These are phyloP conservation scores for Peronospora destructor DNA, from an alignment of 352 stramenopile genomes.

Conservation along the genomic window DNA sequence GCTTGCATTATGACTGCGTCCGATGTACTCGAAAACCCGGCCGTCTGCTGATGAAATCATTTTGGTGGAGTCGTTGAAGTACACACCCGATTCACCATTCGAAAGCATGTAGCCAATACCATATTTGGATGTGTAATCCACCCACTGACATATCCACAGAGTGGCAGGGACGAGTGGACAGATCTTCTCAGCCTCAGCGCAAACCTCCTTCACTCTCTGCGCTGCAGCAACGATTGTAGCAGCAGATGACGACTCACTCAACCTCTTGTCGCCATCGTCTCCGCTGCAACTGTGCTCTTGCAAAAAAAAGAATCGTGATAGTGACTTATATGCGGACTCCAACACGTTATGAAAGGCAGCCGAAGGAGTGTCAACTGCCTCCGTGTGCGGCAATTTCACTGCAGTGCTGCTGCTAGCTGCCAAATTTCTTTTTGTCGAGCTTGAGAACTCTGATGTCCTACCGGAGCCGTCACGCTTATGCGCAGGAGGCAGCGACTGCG, in stretches of 20 bases:
- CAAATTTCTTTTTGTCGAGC: slow-evolving; percentile 9
- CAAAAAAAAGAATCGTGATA: slow-evolving; percentile 62
- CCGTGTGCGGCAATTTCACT: slow-evolving; percentile 3
- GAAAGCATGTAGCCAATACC: slow-evolving; percentile 97
- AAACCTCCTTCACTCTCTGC: slow-evolving; percentile 59
- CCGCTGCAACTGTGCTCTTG: slow-evolving; percentile 37
- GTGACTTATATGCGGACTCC: slow-evolving; percentile 45
- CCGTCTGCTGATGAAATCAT: slow-evolving; percentile 88
- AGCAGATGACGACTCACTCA: slow-evolving; percentile 56
- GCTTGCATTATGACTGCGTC: slow-evolving; percentile 52
- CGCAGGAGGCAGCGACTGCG: slow-evolving; percentile 18
- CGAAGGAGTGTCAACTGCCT: slow-evolving; percentile 3
- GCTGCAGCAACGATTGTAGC: slow-evolving; percentile 51
- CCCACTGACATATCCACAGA: slow-evolving; percentile 94
- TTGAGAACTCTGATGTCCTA: slow-evolving; percentile 7
- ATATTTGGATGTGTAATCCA: slow-evolving; percentile 99
- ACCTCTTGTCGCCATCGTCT: slow-evolving; percentile 30
- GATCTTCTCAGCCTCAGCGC: slow-evolving; percentile 40
- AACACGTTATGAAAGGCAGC: slow-evolving; percentile 28
- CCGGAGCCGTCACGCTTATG: slow-evolving; percentile 15
- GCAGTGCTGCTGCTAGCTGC: slow-evolving; percentile 6
- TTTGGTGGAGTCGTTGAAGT: slow-evolving; percentile 99
- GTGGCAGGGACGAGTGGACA: slow-evolving; percentile 31
- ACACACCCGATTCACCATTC: slow-evolving; percentile 92
- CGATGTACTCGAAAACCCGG: slow-evolving; percentile 93